Conservation (phyloP, 2,329 filamentous ascomycete species). For the Penicillium sp. region DNA sequence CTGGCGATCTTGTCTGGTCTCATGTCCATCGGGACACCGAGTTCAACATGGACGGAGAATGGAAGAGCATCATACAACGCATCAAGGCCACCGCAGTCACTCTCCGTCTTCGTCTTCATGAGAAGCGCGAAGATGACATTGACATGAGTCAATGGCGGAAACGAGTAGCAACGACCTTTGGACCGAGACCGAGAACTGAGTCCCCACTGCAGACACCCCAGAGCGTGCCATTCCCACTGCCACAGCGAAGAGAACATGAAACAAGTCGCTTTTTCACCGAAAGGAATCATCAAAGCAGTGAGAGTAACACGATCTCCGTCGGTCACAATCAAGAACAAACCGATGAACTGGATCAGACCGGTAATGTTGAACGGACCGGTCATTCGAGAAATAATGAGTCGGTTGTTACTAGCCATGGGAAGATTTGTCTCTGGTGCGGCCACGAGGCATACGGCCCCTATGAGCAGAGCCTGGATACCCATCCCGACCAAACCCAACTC, state of each 20-base stretch:
- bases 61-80: constrained; percentile 8
- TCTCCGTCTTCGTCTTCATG: constrained; percentile 1
- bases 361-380: not conserved
- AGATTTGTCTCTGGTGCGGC: constrained; percentile 21
- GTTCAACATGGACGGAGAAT: constrained; percentile 13
- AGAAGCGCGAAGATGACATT: not conserved
- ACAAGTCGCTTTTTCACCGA: not conserved
- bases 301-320: not conserved
- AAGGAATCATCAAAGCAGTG: not conserved
- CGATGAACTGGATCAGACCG: not conserved
- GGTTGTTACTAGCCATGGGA: constrained; percentile 15
- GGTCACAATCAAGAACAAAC: not conserved
- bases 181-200: not conserved
- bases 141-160: not conserved
- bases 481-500: not conserved
- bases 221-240: not conserved
- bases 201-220: not conserved
- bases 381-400: not conserved
- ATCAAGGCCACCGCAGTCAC: constrained; percentile 12
- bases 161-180: not conserved
- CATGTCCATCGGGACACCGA: constrained; percentile 17
- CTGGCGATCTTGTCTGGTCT: constrained; percentile 17
- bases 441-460: not conserved
- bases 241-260: not conserved
- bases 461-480: not conserved